These are phyloP conservation scores for Combretum micranthum DNA, from an alignment of 345 rosid species.

Conservation along the genomic window DNA sequence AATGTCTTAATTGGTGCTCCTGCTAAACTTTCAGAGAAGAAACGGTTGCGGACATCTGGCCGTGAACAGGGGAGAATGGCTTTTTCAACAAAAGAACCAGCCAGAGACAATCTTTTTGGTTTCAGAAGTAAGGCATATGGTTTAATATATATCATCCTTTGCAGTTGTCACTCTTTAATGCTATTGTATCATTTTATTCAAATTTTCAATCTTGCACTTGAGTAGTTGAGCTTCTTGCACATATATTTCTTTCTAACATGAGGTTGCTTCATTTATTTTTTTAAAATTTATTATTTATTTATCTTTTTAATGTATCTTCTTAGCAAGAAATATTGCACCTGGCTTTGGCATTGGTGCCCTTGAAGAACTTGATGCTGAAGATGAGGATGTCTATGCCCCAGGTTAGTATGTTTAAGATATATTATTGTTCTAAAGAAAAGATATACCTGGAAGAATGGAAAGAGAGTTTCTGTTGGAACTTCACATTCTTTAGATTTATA, in stretches of 20 bases:
- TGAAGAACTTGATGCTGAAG: slow-evolving; percentile 93
- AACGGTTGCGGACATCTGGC: slow-evolving; percentile 50
- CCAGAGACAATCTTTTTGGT: slow-evolving; percentile 68
- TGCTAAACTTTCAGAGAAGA: slow-evolving; percentile 48
- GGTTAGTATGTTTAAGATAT: slow-evolving; percentile 31
- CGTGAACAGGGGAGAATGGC: slow-evolving; percentile 44
- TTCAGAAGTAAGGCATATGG: slow-evolving; percentile 52
- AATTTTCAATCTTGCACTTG: too few relatives aligned
- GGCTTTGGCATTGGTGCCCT: slow-evolving; percentile 99
- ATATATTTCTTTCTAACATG: slow-evolving; percentile 1
- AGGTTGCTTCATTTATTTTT: slow-evolving; percentile 7
- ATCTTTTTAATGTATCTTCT: slow-evolving; percentile 18
- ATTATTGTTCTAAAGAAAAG: neutral
- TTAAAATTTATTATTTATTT: slow-evolving; percentile 15
- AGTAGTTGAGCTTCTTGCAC: neutral
- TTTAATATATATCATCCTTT: too few relatives aligned
- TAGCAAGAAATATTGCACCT: slow-evolving; percentile 88
- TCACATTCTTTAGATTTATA: too few relatives aligned
- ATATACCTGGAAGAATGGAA: slow-evolving; percentile 2
- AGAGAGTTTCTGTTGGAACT: too few relatives aligned
- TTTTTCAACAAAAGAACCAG: slow-evolving; percentile 49
- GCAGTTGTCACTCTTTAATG: slow-evolving; percentile 4
- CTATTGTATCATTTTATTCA: neutral
- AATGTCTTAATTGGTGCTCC: neutral
- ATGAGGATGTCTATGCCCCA: slow-evolving; percentile 79